Evolutionary conservation across 2,329 filamentous ascomycete genomes (phyloP).

Genomic region (Xylariaceae sp.): DNA sequence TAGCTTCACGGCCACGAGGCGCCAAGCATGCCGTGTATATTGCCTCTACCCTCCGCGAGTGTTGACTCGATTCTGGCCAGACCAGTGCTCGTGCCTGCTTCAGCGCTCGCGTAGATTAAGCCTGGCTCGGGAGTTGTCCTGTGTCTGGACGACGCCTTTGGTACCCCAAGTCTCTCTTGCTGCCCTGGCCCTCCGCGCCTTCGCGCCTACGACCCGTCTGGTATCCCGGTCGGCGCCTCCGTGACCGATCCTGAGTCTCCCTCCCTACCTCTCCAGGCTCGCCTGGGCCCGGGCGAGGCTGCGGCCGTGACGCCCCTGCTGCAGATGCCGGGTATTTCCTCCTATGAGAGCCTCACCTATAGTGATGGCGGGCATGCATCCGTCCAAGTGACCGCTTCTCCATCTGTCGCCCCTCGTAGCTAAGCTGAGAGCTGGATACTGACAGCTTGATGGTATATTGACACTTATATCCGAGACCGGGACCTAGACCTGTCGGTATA

Average conservation of each 20-base stretch:
- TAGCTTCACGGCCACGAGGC: neutral
- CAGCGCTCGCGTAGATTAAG: neutral
- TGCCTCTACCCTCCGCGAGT: neutral
- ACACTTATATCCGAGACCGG: neutral
- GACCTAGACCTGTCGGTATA: too few species aligned
- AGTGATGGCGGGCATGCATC: constrained; percentile 1
- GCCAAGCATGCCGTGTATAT: too few species aligned
- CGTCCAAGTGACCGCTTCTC: constrained; percentile 1
- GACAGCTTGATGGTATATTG: constrained; percentile 1
- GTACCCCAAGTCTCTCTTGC: neutral
- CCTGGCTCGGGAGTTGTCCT: neutral
- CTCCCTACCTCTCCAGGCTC: constrained; percentile 2
- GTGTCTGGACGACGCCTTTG: neutral
- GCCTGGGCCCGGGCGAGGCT: constrained; percentile 4
- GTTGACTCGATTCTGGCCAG: neutral
- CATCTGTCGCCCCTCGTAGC: constrained; percentile 2
- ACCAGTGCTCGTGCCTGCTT: too few species aligned
- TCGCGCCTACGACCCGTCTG: constrained; percentile 3
- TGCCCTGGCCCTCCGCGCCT: neutral
- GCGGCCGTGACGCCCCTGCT: constrained; percentile 1
- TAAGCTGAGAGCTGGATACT: too few species aligned
- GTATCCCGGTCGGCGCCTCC: constrained; percentile 6
- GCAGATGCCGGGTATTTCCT: constrained; percentile 9
- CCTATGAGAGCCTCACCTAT: constrained; percentile 9
- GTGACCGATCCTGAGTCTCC: constrained; percentile 1